These are phyloP conservation scores for Galium porrigens DNA, from an alignment of 305 asterid genomes.

Conservation along the genomic window DNA sequence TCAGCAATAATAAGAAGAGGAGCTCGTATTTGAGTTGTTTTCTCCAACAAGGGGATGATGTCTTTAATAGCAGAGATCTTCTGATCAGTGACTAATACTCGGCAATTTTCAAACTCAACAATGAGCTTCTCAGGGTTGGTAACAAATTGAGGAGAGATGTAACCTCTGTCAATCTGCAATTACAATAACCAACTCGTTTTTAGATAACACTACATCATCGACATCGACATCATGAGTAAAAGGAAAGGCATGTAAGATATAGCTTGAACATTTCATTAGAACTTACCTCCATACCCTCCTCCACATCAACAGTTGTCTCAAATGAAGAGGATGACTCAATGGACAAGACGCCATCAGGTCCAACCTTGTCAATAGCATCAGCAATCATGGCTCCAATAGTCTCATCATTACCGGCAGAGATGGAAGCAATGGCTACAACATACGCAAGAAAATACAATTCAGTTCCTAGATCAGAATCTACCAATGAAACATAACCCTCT, in stretches of 20 bases:
- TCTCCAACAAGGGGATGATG: slow-evolving; percentile 79
- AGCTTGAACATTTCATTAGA: neutral
- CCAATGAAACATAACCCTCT: neutral
- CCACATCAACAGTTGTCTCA: slow-evolving; percentile 91
- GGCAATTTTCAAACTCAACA: slow-evolving; percentile 80
- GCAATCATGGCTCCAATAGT: slow-evolving; percentile 79
- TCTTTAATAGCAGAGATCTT: slow-evolving; percentile 87
- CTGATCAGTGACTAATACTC: slow-evolving; percentile 77
- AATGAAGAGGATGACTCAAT: slow-evolving; percentile 95
- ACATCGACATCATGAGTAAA: neutral
- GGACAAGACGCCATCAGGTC: slow-evolving; percentile 95
- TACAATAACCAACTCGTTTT: neutral
- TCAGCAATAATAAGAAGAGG: slow-evolving; percentile 53
- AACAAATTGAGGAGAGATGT: slow-evolving; percentile 86
- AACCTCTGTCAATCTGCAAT: slow-evolving; percentile 82
- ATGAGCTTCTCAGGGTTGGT: slow-evolving; percentile 82
- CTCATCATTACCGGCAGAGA: slow-evolving; percentile 95
- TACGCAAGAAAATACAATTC: neutral
- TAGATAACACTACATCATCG: neutral
- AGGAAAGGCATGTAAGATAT: neutral
- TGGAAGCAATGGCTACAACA: slow-evolving; percentile 69
- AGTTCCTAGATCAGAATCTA: neutral
- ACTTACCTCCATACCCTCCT: slow-evolving; percentile 98
- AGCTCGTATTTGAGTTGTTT: slow-evolving; percentile 74
- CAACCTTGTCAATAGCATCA: slow-evolving; percentile 94